These are phyloP conservation scores for Vachellia collinsii DNA, from an alignment of 306 rosid species.

Conservation along the genomic window DNA sequence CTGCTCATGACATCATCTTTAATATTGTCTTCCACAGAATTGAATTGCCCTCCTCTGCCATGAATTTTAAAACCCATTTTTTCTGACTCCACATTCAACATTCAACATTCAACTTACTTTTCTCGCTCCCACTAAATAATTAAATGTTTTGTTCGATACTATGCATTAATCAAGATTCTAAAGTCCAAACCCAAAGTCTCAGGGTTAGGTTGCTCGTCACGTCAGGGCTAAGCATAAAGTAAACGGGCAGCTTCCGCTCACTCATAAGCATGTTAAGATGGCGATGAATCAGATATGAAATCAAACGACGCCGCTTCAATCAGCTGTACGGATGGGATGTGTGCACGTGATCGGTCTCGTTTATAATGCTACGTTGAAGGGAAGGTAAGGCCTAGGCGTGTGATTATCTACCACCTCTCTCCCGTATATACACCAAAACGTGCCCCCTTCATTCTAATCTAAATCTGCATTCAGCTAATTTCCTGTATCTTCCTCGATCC, in stretches of 20 bases:
- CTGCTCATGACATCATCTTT: neutral
- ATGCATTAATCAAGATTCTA: neutral
- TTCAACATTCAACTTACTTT: neutral
- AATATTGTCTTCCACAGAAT: neutral
- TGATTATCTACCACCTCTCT: neutral
- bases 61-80: neutral
- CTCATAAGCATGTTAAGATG: neutral
- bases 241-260: neutral
- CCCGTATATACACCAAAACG: neutral
- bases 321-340: neutral
- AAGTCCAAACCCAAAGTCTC: neutral
- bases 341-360: neutral
- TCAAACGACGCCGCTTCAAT: neutral
- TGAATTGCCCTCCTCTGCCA: neutral
- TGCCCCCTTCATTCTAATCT: neutral
- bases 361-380: neutral
- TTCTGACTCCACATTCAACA: neutral
- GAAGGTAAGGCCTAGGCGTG: neutral
- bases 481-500: neutral
- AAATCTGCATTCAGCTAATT: neutral
- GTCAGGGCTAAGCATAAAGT: conserved; percentile 9
- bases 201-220: neutral
- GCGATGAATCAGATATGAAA: neutral
- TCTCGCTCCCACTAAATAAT: neutral
- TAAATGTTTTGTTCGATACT: neutral